Conservation (phyloP, 306 rosid species). For the Prunus campanulata region DNA sequence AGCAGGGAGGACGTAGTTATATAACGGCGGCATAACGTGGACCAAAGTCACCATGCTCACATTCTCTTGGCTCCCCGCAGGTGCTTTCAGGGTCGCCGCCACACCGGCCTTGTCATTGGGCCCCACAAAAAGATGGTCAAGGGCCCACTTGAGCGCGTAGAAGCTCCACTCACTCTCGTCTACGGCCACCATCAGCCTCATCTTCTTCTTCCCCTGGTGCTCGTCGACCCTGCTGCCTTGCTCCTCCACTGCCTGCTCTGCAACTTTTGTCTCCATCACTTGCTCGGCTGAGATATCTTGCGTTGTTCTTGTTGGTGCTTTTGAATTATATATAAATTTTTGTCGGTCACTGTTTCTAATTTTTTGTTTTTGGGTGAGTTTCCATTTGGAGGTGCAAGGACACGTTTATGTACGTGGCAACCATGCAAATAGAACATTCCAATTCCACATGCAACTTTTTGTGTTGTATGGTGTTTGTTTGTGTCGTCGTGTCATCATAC, state of each 20-base stretch:
- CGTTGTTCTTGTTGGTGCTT: not conserved
- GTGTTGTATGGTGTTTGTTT: too few relatives aligned
- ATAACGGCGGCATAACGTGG: conserved; percentile 45
- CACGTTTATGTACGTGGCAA: conserved; percentile 29
- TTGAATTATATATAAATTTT: too few relatives aligned
- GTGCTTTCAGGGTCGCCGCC: not conserved
- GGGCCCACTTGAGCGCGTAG: conserved; percentile 60
- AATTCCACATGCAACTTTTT: conserved; percentile 29
- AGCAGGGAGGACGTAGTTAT: conserved; percentile 27
- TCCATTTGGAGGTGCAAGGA: too few relatives aligned
- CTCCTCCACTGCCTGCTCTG: not conserved
- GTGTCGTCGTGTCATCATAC: too few relatives aligned
- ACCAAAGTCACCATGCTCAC: conserved; percentile 36
- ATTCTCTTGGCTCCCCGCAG: not conserved
- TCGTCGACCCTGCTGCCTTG: not conserved
- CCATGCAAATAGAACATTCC: conserved; percentile 14
- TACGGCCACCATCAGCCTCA: conserved; percentile 65
- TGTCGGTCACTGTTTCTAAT: too few relatives aligned
- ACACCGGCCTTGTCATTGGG: not conserved
- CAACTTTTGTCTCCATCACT: not conserved
- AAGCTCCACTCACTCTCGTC: conserved; percentile 68
- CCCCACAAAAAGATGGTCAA: conserved; percentile 32
- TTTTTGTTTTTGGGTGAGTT: too few relatives aligned
- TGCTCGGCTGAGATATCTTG: not conserved
- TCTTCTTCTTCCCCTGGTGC: conserved; percentile 16